Conservation (phyloP, 495 filamentous ascomycete species). For the Penicillium taxi region DNA sequence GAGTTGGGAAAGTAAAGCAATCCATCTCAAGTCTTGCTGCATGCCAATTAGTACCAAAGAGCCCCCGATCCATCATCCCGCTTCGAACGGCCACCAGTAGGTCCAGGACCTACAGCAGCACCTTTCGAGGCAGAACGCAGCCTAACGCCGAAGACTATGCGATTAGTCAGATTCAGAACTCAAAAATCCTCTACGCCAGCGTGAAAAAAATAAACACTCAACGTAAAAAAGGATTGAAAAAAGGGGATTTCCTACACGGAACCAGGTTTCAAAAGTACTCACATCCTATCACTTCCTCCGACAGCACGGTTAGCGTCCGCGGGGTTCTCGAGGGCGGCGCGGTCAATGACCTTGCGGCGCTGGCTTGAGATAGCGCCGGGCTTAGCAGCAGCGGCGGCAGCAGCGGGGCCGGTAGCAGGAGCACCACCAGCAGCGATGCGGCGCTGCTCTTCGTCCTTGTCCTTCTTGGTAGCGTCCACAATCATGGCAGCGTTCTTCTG, state of each 20-base stretch:
- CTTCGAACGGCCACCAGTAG: conserved; percentile 67
- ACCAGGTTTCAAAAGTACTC: conserved; percentile 75
- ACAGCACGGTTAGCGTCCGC: conserved; percentile 82
- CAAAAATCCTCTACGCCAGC: conserved; percentile 65
- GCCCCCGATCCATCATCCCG: conserved; percentile 56
- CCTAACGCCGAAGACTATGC: conserved; percentile 87
- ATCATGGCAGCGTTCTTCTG: conserved; percentile 97
- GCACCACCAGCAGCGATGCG: conserved; percentile 52
- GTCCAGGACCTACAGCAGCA: conserved; percentile 56
- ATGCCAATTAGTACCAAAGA: conserved; percentile 54
- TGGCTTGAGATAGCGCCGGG: conserved; percentile 65
- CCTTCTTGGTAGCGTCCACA: conserved; percentile 66
- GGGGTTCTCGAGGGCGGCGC: conserved; percentile 65
- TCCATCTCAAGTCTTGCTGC: conserved; percentile 19
- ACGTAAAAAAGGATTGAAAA: conserved; percentile 55
- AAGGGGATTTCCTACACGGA: conserved; percentile 84
- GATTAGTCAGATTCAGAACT: conserved; percentile 74
- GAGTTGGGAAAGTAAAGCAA: conserved; percentile 10
- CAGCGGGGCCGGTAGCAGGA: conserved; percentile 53
- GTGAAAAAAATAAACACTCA: conserved; percentile 69
- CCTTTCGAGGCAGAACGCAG: conserved; percentile 89
- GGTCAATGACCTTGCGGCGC: conserved; percentile 78
- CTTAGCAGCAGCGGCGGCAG: conserved; percentile 55
- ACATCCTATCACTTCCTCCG: conserved; percentile 96
- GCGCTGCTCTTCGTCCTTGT: conserved; percentile 67